Percentiles rank a stretch among this genome's conserved stretches.
Conservation (phyloP, 441 rosid genomes). For the Populus hybrid region DNA sequence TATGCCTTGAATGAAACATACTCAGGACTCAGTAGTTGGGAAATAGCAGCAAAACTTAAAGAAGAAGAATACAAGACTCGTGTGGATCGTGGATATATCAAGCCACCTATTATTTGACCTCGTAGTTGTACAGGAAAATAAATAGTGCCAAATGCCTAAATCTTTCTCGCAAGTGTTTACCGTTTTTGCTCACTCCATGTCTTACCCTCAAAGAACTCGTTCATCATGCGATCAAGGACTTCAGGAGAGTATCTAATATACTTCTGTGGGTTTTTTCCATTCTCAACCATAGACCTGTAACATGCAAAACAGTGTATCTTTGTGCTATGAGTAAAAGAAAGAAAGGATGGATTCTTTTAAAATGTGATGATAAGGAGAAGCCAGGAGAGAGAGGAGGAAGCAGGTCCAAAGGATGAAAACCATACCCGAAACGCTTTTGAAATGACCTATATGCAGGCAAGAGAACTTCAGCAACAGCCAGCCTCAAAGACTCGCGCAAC, state of each 20-base stretch:
- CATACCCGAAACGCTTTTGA: slow-evolving; percentile 74
- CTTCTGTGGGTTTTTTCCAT: slow-evolving; percentile 71
- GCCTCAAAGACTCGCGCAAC: slow-evolving; percentile 77
- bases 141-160: neutral
- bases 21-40: neutral
- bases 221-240: slow-evolving; percentile 79
- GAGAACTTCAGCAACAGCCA: slow-evolving; percentile 92
- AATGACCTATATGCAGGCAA: slow-evolving; percentile 94
- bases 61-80: neutral
- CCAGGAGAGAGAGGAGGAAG: neutral
- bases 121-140: slow-evolving; percentile 14
- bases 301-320: neutral
- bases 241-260: slow-evolving; percentile 75
- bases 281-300: slow-evolving; percentile 75
- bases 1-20: neutral
- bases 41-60: neutral
- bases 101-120: slow-evolving; percentile 15
- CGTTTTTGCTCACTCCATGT: slow-evolving; percentile 77
- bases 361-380: neutral
- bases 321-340: neutral
- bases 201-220: slow-evolving; percentile 88
- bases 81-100: neutral
- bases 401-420: neutral
- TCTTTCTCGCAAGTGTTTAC: slow-evolving; percentile 17
- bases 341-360: neutral